Conservation (phyloP, 495 filamentous ascomycete genomes). For the Parmelia sp. region DNA sequence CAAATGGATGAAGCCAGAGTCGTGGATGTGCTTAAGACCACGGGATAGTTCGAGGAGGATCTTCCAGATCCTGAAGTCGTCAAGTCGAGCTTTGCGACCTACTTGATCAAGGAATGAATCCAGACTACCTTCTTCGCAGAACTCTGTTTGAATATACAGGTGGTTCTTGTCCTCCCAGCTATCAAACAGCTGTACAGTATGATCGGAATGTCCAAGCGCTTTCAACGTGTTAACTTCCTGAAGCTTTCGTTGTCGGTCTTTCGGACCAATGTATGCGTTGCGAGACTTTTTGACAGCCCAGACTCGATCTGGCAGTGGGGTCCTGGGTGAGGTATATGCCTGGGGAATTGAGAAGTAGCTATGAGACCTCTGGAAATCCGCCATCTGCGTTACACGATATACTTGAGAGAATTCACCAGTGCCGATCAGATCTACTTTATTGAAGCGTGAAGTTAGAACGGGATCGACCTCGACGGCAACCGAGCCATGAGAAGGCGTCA, state of each 20-base stretch:
- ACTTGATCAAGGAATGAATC: conserved; percentile 72
- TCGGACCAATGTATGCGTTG: conserved; percentile 63
- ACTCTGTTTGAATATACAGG: conserved; percentile 96
- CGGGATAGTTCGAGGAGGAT: conserved; percentile 75
- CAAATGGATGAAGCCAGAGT: conserved; percentile 81
- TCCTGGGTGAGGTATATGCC: conserved; percentile 38
- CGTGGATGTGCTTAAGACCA: conserved; percentile 83
- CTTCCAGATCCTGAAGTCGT: conserved; percentile 98
- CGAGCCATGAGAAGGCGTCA: conserved; percentile 50
- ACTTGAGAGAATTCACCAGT: conserved; percentile 91
- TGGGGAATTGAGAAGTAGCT: conserved; percentile 41
- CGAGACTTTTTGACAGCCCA: conserved; percentile 94
- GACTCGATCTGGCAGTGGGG: conserved; percentile 46
- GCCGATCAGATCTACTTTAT: conserved; percentile 67
- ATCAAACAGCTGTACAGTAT: conserved; percentile 72
- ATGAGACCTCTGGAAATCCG: conserved; percentile 35
- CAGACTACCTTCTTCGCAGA: conserved; percentile 84
- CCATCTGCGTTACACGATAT: conserved; percentile 63
- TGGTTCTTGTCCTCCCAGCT: conserved; percentile 77
- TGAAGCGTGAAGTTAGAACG: conserved; percentile 62
- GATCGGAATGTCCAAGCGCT: conserved; percentile 64
- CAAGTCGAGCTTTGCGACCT: conserved; percentile 75
- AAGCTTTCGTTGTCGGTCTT: conserved; percentile 70
- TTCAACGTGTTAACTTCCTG: conserved; percentile 73
- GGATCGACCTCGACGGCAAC: conserved; percentile 63